Conservation (phyloP, 768 basidiomycete species). For the Leccinum subtestaceum region DNA sequence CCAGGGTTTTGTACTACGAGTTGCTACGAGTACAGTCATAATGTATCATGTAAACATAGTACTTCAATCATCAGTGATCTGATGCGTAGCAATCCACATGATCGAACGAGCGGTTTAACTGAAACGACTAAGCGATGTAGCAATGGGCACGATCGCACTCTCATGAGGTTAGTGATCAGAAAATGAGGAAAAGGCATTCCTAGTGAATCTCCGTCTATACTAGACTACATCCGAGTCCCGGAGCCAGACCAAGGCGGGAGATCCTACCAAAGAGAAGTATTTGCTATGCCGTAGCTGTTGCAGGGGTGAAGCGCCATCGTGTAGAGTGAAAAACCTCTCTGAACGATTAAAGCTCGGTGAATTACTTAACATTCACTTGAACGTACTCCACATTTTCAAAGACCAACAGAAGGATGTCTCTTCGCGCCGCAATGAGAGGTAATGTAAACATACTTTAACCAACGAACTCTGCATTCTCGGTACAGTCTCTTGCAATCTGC, state of each 20-base stretch:
- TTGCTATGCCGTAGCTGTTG: not conserved
- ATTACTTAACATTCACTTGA: conserved; percentile 14
- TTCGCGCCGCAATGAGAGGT: conserved; percentile 5
- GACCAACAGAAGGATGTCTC: conserved; percentile 11
- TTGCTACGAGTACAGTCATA: too few relatives aligned
- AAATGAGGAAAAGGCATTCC: conserved; percentile 10
- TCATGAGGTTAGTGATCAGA: not conserved
- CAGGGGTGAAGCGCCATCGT: not conserved
- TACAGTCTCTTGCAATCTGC: conserved; percentile 67
- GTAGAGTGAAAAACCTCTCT: not conserved
- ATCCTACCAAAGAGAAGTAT: not conserved
- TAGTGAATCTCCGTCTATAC: conserved; percentile 15
- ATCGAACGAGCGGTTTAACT: not conserved
- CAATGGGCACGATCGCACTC: not conserved
- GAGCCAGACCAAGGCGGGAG: not conserved
- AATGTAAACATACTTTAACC: conserved; percentile 37
- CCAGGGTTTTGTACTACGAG: not conserved
- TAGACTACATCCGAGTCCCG: conserved; percentile 1
- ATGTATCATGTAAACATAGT: not conserved
- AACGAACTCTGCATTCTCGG: conserved; percentile 51
- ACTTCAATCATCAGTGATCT: not conserved
- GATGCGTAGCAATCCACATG: not conserved
- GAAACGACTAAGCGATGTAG: not conserved
- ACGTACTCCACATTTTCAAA: conserved; percentile 19
- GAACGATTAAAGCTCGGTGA: conserved; percentile 5